phyloP scores from a whole-genome alignment of 495 filamentous ascomycete genomes.

The Podospora sp. region DNA sequence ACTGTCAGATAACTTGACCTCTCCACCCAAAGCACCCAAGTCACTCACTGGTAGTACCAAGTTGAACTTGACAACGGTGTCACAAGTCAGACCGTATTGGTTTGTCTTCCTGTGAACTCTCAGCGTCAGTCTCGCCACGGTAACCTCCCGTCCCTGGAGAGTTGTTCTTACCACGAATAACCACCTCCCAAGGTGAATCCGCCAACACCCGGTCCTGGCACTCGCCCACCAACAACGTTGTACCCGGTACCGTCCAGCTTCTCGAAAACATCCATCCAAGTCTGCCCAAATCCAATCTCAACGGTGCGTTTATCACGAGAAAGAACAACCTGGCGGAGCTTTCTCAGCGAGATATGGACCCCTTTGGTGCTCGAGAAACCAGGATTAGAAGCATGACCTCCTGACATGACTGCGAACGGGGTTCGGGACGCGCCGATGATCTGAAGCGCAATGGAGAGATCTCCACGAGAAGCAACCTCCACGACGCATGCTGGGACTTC shows the following conservation, averaged over 20 bases:
- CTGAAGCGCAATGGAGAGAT: conserved; percentile 29
- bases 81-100: conserved; percentile 32
- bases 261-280: conserved; percentile 30
- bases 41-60: conserved; percentile 31
- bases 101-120: conserved; percentile 30
- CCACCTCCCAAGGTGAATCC: conserved; percentile 36
- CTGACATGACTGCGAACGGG: conserved; percentile 49
- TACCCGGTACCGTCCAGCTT: conserved; percentile 20
- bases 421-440: conserved; percentile 24
- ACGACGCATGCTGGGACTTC: conserved; percentile 28
- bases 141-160: not conserved
- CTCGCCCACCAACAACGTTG: conserved; percentile 33
- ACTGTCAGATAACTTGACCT: not conserved
- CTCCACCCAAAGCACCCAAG: not conserved
- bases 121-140: not conserved
- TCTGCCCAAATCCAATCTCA: conserved; percentile 43
- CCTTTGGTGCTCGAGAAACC: conserved; percentile 36
- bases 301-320: conserved; percentile 44
- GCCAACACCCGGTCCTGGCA: conserved; percentile 31
- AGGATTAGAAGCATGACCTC: conserved; percentile 44
- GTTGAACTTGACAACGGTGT: conserved; percentile 29
- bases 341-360: conserved; percentile 36
- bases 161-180: conserved; percentile 30
- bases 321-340: conserved; percentile 32
- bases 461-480: conserved; percentile 17